Conservation (phyloP, 2,329 filamentous ascomycete genomes). For the Penicillium sp. region DNA sequence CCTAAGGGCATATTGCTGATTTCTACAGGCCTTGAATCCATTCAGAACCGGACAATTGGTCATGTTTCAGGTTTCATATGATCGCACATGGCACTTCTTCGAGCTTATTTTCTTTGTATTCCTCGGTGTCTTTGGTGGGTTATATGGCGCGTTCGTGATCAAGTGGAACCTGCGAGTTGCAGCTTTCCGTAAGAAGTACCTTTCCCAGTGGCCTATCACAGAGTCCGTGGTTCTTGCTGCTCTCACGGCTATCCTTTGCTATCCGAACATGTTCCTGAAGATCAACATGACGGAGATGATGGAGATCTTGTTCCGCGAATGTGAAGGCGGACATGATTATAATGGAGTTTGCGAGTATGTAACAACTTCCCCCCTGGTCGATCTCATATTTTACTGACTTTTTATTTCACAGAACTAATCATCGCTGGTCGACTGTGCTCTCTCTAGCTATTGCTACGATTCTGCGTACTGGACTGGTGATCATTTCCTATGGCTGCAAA, state of each 20-base stretch:
- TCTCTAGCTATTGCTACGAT: constrained; percentile 81
- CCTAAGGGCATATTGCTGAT: constrained; percentile 16
- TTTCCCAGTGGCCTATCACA: constrained; percentile 80
- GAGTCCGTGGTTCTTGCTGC: constrained; percentile 85
- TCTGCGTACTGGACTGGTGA: constrained; percentile 81
- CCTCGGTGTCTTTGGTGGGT: constrained; percentile 88
- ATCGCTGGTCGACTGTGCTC: constrained; percentile 77
- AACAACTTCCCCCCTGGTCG: neutral
- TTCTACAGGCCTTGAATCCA: constrained; percentile 81
- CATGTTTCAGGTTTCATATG: constrained; percentile 98
- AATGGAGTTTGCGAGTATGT: constrained; percentile 80
- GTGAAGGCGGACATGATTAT: constrained; percentile 86
- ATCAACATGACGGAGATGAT: constrained; percentile 99
- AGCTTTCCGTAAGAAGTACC: constrained; percentile 91
- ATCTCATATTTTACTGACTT: constrained; percentile 20
- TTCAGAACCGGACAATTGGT: constrained; percentile 96
- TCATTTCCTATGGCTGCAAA: constrained; percentile 97
- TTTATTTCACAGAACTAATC: constrained; percentile 56
- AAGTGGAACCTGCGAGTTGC: constrained; percentile 95
- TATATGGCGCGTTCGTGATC: constrained; percentile 96
- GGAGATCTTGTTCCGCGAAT: constrained; percentile 96
- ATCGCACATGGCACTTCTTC: constrained; percentile 97
- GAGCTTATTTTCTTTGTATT: constrained; percentile 91
- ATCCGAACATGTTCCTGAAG: constrained; percentile 90
- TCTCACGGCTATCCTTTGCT: constrained; percentile 89